These are phyloP conservation scores for Schizosaccharomyces pombe DNA, from an alignment of 805 yeast genomes.

Conservation along the genomic window ASM294v3 CU329670.1:4539001-4539500, in stretches of 20 bases:
- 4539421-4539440: constrained; percentile 28
- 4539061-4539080: constrained; percentile 42
- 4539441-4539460: constrained; percentile 37
- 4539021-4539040: constrained; percentile 6
- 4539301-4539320: constrained; percentile 25
- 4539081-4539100: constrained; percentile 39
- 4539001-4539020: neutral
- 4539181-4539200: constrained; percentile 35
- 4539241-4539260: constrained; percentile 51
- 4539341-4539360: constrained; percentile 46
- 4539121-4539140: constrained; percentile 46
- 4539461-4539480: constrained; percentile 28
- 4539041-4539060: constrained; percentile 51
- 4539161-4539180: constrained; percentile 58
- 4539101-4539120: constrained; percentile 69
- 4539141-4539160: constrained; percentile 60
- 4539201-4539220: constrained; percentile 45
- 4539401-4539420: constrained; percentile 18
- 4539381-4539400: constrained; percentile 32
- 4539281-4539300: constrained; percentile 21
- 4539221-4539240: constrained; percentile 42
- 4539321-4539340: constrained; percentile 32
- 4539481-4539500: constrained; percentile 46
- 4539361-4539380: constrained; percentile 44
- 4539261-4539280: constrained; percentile 60